Base-by-base conservation (phyloP, 441 rosid species). In the Eutrema salsugineum region DNA sequence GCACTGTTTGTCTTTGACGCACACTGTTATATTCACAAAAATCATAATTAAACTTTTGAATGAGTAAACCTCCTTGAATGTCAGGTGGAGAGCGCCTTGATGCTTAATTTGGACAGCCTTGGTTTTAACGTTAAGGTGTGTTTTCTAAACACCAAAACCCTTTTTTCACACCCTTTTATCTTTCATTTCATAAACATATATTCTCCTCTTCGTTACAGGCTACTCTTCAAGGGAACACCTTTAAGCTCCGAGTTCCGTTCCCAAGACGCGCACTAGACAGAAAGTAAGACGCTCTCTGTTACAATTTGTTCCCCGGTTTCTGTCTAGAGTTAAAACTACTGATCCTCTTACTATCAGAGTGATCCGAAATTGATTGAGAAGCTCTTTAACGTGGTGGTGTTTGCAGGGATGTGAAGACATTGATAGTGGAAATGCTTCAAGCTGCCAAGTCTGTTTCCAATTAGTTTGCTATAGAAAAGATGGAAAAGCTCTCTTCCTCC, bases 111-210 rank as follows among this genome's bases (percentile, higher is more conserved):
- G 76, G 97, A 91, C 79, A 87, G 93, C 77, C 85, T 94, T 63
- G 97, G 98, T 68, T 94, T 91, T 85, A 79, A 83, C 58, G 97
- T 89, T 55, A 91, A 91, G 97, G 98, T 89, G 75, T 53, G 66
- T 47, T 63, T 72, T 27, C 10, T 57, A 40, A 56, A 2, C 9
- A 22, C 22, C 20, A 3, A 54, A 46, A n/a, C 47, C 72, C 33
- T 10, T 11, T 20, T 17, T 20, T 24, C 30, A 11, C 40, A 40
- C 32, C 55, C 17, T 47, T 30, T 40, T n/a, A 39, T 16, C 11
- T 33, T 38, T n/a, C 35, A 40, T 22, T 40, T 35, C 35, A 50
- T 40, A 50, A 40, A 49, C 36, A 46, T 2, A 4, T 56, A 17
- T 73, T 48, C 11, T 48, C 32, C 16, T 56, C 49, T 15, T n/a